Evolutionary conservation across 2,329 filamentous ascomycete genomes (phyloP).

Genomic region (Colletotrichum paranaense): DNA sequence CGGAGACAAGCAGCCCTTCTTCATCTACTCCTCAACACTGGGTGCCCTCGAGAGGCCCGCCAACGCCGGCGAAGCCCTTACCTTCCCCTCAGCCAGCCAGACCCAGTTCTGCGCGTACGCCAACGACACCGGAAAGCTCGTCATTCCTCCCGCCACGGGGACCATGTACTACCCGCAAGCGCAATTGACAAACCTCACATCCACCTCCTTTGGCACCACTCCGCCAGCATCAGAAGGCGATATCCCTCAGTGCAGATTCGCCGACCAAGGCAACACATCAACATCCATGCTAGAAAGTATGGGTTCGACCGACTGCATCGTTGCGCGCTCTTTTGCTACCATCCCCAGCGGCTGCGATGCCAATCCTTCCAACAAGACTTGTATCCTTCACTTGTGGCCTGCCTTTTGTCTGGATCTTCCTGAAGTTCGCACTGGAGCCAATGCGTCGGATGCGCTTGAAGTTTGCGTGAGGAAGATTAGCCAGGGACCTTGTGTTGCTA

Average conservation of each 20-base stretch:
- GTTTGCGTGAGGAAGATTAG: neutral
- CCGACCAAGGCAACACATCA: neutral
- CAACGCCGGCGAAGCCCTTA: neutral
- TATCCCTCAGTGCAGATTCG: neutral
- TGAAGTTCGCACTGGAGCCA: neutral
- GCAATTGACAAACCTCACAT: neutral
- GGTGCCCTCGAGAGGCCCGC: neutral
- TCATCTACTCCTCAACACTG: neutral
- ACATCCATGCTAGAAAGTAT: neutral
- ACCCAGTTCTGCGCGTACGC: neutral
- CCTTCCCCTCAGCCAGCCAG: neutral
- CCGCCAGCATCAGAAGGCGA: neutral
- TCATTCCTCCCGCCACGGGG: neutral
- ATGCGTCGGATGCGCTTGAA: neutral
- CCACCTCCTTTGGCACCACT: neutral
- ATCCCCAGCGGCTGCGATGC: neutral
- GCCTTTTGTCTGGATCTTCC: slow-evolving; percentile 3
- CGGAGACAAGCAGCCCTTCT: neutral
- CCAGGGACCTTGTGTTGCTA: slow-evolving; percentile 7
- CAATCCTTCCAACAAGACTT: neutral
- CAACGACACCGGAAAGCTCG: neutral
- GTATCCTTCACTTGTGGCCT: neutral
- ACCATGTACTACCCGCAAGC: neutral
- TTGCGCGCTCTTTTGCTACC: neutral
- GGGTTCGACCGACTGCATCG: neutral